Evolutionary conservation across 2,329 filamentous ascomycete species (phyloP).

Genomic region (Colletotrichum sansevieriae): DNA sequence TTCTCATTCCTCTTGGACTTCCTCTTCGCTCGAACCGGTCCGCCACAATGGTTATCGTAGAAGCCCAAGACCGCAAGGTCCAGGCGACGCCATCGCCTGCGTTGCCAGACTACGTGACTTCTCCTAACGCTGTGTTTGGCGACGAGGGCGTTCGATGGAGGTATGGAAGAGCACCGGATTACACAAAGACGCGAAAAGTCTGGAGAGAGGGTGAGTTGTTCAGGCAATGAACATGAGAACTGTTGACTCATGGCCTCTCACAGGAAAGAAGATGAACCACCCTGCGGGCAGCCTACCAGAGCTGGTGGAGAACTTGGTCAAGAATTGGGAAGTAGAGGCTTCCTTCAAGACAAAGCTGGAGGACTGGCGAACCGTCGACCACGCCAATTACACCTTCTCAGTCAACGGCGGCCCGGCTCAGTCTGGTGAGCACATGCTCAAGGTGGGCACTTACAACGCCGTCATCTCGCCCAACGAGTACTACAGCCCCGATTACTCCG

Average conservation of each 20-base stretch:
- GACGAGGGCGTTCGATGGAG: constrained; percentile 35
- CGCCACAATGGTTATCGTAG: constrained; percentile 30
- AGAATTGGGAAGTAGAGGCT: constrained; percentile 81
- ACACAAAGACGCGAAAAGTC: constrained; percentile 71
- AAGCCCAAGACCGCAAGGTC: constrained; percentile 19
- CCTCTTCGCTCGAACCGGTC: background rate
- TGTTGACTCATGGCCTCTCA: background rate
- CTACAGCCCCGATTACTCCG: constrained; percentile 72
- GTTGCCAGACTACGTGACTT: constrained; percentile 35
- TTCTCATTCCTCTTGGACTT: background rate
- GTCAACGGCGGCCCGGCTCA: constrained; percentile 72
- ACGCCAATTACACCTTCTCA: constrained; percentile 70
- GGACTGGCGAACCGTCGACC: constrained; percentile 77
- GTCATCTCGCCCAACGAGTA: constrained; percentile 73
- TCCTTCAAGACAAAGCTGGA: constrained; percentile 72
- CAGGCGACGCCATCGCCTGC: constrained; percentile 6
- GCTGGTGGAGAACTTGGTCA: constrained; percentile 77
- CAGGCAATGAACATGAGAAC: background rate
- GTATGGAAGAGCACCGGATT: constrained; percentile 62
- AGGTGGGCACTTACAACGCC: constrained; percentile 77
- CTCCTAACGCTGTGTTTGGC: constrained; percentile 35
- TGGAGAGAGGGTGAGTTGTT: constrained; percentile 67
- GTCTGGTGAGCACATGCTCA: constrained; percentile 73
- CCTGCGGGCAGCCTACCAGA: constrained; percentile 66
- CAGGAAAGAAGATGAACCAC: constrained; percentile 71